Evolutionary conservation across 148 eudicot species (phyloP).

Genomic region (Chenopodium album): DNA sequence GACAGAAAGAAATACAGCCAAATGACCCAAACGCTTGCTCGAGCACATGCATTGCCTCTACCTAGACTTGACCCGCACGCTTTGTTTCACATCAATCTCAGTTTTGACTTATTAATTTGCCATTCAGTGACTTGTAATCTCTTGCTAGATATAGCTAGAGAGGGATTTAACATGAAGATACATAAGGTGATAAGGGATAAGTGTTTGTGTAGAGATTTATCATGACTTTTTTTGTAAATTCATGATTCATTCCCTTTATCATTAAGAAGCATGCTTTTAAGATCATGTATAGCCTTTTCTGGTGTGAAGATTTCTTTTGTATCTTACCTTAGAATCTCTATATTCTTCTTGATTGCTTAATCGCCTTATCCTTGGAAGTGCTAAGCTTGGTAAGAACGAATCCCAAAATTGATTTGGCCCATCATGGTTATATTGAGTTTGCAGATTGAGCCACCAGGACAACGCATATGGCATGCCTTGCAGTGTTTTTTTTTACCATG

Average conservation of each 20-base stretch:
- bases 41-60: background rate
- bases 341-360: background rate
- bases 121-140: background rate
- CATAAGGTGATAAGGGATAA: background rate
- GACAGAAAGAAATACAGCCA: background rate
- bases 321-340: background rate
- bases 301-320: background rate
- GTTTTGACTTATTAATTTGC: too few species aligned
- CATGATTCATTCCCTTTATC: background rate
- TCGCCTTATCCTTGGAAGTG: background rate
- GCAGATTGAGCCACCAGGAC: background rate
- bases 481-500: background rate
- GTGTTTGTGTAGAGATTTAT: background rate
- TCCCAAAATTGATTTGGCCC: background rate
- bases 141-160: background rate
- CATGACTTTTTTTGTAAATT: background rate
- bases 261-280: background rate
- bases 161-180: background rate
- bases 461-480: background rate
- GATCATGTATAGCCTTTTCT: background rate
- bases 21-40: background rate
- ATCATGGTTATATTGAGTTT: background rate
- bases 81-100: background rate
- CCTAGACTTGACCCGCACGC: background rate
- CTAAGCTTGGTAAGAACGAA: background rate